Base-by-base conservation (phyloP, 306 rosid species). In the Quillaja saponaria region DNA sequence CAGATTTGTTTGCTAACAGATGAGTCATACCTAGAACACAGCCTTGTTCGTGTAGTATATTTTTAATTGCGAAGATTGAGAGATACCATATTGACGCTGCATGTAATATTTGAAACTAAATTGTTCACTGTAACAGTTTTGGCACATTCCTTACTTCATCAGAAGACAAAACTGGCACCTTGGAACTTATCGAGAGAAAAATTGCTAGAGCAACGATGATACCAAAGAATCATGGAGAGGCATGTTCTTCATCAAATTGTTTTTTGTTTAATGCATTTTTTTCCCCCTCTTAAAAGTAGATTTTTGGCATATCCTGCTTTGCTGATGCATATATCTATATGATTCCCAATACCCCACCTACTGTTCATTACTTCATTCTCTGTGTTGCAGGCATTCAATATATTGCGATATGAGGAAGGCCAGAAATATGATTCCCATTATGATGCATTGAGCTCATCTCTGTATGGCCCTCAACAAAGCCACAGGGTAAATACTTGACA, bases 371-470 rank as follows among this genome's bases (percentile, higher is more conserved):
- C 31, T 25, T 2, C 4, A 25, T 25, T 25, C 4, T 51, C 19
- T 35, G 35, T 63, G 39, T 73, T 76, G 79, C 79, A 84, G 87
- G 74, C 83, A 46, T 85, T 85, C 83, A 85, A 85, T 51, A 39
- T 85, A 41, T 58, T 85, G 74, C 78, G 81, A 40, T 85, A 85
- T 74, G 70, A 79, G 68, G 41, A 79, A 60, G 85, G 85, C 58
- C 90, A 85, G 75, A 85, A 81, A 49, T 85, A 85, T 61, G 81
- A 79, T 68, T 80, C 87, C 50, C 87, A 85, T 60, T 81, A 85
- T 65, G 85, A 85, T 44, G 83, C 85, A 3, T 85, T 81, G 74
- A 48, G 76, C 55, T 80, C 83, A 1, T 35, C 51, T 13, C 87
- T 81, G 51, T 85, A 81, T 64, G 87, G 85, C 5, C 59, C 68